Evolutionary conservation across 352 stramenopile species (phyloP).

Genomic region (Globisporangium camurandrum): DNA sequence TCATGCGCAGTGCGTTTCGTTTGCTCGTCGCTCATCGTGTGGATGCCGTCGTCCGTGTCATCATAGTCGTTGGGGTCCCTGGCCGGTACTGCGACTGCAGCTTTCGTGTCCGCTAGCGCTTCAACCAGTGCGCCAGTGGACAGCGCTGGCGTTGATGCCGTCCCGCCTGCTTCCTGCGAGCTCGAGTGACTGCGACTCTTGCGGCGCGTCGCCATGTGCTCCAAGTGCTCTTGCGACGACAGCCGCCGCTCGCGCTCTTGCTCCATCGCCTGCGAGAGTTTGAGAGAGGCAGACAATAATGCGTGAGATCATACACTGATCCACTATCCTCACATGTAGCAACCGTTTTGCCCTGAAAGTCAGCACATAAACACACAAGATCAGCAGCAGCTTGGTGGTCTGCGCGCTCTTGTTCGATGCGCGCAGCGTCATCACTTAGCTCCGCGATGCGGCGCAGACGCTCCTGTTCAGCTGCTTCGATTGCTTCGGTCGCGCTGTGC

Average conservation of each 20-base stretch:
- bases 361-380: neutral
- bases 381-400: neutral
- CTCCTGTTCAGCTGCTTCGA: slow-evolving; percentile 36
- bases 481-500: slow-evolving; percentile 29
- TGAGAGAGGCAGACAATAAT: too few relatives aligned
- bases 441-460: slow-evolving; percentile 41
- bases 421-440: slow-evolving; percentile 12
- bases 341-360: too few relatives aligned
- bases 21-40: too few relatives aligned
- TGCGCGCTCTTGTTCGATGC: slow-evolving; percentile 16
- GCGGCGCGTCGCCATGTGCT: slow-evolving; percentile 19
- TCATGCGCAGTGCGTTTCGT: too few relatives aligned
- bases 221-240: slow-evolving; percentile 37
- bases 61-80: neutral
- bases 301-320: too few relatives aligned
- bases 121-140: neutral
- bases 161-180: neutral
- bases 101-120: neutral
- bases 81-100: neutral
- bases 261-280: slow-evolving; percentile 46
- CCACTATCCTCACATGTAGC: too few relatives aligned
- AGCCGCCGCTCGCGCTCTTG: slow-evolving; percentile 45
- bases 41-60: neutral
- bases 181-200: slow-evolving; percentile 5
- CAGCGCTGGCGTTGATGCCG: neutral